Evolutionary conservation across 2,329 filamentous ascomycete species (phyloP).

Genomic region (Beauveria rudraprayagi): DNA sequence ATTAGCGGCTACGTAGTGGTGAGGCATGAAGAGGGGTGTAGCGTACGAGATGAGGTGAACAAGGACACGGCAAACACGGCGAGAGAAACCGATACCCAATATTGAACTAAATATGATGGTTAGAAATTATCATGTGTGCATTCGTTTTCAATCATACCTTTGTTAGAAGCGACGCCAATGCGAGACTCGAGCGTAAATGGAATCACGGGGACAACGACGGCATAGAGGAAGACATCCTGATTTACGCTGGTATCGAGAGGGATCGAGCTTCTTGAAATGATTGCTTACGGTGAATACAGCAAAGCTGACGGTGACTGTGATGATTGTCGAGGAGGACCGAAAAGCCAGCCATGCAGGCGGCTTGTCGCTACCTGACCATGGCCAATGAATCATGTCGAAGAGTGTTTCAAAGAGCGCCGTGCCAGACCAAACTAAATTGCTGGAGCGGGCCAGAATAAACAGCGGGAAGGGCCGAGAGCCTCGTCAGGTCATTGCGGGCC

Average conservation of each 20-base stretch:
- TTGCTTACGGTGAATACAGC: constrained; percentile 27
- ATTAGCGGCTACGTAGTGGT: neutral
- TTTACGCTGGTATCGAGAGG: constrained; percentile 1
- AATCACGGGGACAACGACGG: constrained; percentile 26
- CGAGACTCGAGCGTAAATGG: constrained; percentile 24
- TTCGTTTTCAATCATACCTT: constrained; percentile 12
- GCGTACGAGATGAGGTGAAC: constrained; percentile 23
- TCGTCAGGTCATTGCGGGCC: neutral
- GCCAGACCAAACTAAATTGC: neutral
- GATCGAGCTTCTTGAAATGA: neutral
- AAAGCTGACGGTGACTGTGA: constrained; percentile 25
- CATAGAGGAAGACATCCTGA: constrained; percentile 28
- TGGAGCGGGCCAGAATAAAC: neutral
- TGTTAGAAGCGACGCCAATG: constrained; percentile 18
- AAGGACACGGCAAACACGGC: constrained; percentile 26
- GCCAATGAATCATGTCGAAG: constrained; percentile 16
- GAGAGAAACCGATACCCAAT: constrained; percentile 29
- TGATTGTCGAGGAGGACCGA: constrained; percentile 25
- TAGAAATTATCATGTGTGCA: neutral
- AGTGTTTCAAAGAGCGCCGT: neutral
- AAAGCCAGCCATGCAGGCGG: constrained; percentile 22
- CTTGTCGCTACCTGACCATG: constrained; percentile 13
- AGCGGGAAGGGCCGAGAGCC: neutral
- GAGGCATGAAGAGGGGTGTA: neutral
- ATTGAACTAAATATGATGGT: constrained; percentile 19